Conservation (phyloP, 1,284 basidiomycete species). For the Naganishia albida region DNA sequence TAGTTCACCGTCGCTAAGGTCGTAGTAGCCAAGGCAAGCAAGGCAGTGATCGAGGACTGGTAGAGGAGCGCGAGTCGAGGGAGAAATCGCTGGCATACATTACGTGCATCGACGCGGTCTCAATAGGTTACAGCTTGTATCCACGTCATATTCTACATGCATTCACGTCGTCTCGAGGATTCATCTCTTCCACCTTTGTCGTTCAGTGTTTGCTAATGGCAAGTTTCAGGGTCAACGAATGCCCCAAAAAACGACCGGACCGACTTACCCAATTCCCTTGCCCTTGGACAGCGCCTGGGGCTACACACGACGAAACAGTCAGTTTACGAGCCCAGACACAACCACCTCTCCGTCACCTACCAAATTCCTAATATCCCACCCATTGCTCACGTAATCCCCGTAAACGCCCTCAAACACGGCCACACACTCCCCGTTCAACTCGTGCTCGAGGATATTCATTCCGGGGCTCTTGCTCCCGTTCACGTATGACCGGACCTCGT, state of each 20-base stretch:
- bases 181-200: not conserved
- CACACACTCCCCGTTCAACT: slow-evolving; percentile 43
- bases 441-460: slow-evolving; percentile 47
- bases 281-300: slow-evolving; percentile 21
- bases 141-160: too few relatives aligned
- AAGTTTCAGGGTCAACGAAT: not conserved
- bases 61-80: too few relatives aligned
- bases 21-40: too few relatives aligned
- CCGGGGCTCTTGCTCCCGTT: slow-evolving; percentile 42
- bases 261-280: slow-evolving; percentile 15
- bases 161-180: not conserved
- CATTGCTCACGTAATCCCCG: slow-evolving; percentile 41
- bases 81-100: too few relatives aligned
- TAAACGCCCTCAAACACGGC: slow-evolving; percentile 44
- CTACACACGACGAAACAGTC: not conserved
- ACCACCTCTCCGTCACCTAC: not conserved
- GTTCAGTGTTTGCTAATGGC: slow-evolving; percentile 18
- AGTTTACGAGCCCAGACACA: not conserved
- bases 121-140: too few relatives aligned
- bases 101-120: too few relatives aligned
- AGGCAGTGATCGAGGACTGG: too few relatives aligned
- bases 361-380: slow-evolving; percentile 54
- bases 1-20: too few relatives aligned
- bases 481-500: slow-evolving; percentile 37
- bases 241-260: not conserved